These are phyloP conservation scores for Cladosporium oxysporum DNA, from an alignment of 2,329 filamentous ascomycete genomes.

Conservation along the genomic window DNA sequence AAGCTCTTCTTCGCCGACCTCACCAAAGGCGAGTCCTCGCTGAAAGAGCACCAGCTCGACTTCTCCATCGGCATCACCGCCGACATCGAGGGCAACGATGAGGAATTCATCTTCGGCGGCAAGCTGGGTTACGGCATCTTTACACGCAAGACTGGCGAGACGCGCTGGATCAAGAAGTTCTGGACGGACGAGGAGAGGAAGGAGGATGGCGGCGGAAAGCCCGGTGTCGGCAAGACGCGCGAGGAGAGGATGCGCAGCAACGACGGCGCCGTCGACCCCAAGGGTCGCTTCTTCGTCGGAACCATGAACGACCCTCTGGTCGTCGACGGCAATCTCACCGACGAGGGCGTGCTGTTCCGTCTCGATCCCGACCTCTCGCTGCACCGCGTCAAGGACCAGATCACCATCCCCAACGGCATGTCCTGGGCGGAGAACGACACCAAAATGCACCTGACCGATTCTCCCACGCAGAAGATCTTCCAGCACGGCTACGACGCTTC, in stretches of 20 bases:
- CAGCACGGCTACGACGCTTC: conserved; percentile 70
- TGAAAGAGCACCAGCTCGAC: conserved; percentile 56
- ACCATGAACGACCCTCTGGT: conserved; percentile 77
- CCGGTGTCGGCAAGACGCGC: conserved; percentile 39
- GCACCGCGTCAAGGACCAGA: conserved; percentile 59
- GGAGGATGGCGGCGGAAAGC: conserved; percentile 36
- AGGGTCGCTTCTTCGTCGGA: conserved; percentile 82
- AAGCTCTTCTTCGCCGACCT: conserved; percentile 73
- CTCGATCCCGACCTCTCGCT: conserved; percentile 65
- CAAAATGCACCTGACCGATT: conserved; percentile 83
- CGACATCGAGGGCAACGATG: conserved; percentile 69
- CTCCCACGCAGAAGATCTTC: conserved; percentile 68
- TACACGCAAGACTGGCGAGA: conserved; percentile 61
- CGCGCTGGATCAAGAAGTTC: conserved; percentile 58
- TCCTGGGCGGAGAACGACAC: conserved; percentile 74
- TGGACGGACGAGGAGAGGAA: conserved; percentile 55
- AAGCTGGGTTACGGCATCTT: conserved; percentile 82
- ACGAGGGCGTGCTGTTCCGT: conserved; percentile 68
- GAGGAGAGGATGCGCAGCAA: conserved; percentile 64
- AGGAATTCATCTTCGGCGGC: conserved; percentile 73
- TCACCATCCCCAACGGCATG: conserved; percentile 82
- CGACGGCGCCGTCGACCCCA: conserved; percentile 78
- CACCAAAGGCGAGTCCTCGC: conserved; percentile 60
- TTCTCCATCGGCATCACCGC: conserved; percentile 65
- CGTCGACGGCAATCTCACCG: conserved; percentile 32